Evolutionary conservation across 2,329 filamentous ascomycete genomes (phyloP).

Genomic region (Pochonia chlamydosporia): DNA sequence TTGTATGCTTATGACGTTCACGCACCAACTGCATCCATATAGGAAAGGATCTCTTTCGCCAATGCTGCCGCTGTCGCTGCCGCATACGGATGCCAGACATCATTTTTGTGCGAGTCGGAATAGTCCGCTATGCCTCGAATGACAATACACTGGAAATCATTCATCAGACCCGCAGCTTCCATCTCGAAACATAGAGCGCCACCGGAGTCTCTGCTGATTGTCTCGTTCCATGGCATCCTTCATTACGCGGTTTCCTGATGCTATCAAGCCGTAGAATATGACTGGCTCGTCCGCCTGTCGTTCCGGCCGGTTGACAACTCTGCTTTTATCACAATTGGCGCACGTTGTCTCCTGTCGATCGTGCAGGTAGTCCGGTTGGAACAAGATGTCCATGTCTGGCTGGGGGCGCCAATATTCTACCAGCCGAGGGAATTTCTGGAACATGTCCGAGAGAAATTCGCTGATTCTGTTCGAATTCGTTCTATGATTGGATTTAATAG

Average conservation of each 20-base stretch:
- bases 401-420: too few species aligned
- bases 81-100: slow-evolving; percentile 29
- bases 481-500: background rate
- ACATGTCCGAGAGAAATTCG: too few species aligned
- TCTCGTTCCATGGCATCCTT: background rate
- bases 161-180: too few species aligned
- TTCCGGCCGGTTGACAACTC: background rate
- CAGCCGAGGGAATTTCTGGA: too few species aligned
- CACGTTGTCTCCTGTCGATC: background rate
- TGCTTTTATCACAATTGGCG: background rate
- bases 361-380: too few species aligned
- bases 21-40: too few species aligned
- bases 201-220: background rate
- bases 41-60: background rate
- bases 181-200: slow-evolving; percentile 16
- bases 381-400: too few species aligned
- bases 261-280: background rate
- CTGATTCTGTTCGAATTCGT: too few species aligned
- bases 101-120: slow-evolving; percentile 30
- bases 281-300: background rate
- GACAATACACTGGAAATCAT: slow-evolving; percentile 20
- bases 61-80: slow-evolving; percentile 21
- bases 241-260: background rate
- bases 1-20: too few species aligned
- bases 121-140: slow-evolving; percentile 32